phyloP scores from a whole-genome alignment of 352 stramenopile genomes.

The Aphanomyces euteiches region DNA sequence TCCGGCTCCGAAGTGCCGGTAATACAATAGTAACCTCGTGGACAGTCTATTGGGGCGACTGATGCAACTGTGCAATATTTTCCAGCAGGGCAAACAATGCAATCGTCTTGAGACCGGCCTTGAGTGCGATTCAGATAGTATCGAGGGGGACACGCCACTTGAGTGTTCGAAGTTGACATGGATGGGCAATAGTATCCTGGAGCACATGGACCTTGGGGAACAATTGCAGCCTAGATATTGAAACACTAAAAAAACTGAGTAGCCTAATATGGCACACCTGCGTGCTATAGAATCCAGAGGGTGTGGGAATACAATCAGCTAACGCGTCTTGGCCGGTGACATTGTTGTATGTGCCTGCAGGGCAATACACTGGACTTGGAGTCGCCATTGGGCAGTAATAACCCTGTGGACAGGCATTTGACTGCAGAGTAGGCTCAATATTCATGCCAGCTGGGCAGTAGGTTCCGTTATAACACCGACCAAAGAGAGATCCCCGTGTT shows the following conservation, averaged over 20 bases:
- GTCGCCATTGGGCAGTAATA: conserved; percentile 79
- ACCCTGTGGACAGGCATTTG: conserved; percentile 70
- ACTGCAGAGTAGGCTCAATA: conserved; percentile 61
- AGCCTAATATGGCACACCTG: conserved; percentile 25
- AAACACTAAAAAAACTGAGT: background rate
- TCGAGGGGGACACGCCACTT: conserved; percentile 69
- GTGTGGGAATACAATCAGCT: conserved; percentile 69
- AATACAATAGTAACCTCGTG: conserved; percentile 83
- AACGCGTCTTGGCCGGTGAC: conserved; percentile 67
- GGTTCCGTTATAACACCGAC: conserved; percentile 84
- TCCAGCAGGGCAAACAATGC: conserved; percentile 62
- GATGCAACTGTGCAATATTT: conserved; percentile 64
- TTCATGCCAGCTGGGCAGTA: conserved; percentile 71
- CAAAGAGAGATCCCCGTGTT: conserved; percentile 52
- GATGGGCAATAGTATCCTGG: conserved; percentile 37
- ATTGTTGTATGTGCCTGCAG: conserved; percentile 81
- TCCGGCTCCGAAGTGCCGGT: conserved; percentile 69
- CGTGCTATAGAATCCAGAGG: conserved; percentile 63
- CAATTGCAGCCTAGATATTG: conserved; percentile 39
- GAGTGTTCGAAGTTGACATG: conserved; percentile 40
- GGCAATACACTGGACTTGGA: conserved; percentile 63
- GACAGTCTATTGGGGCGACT: conserved; percentile 61
- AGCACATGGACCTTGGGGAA: conserved; percentile 53
- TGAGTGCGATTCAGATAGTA: conserved; percentile 70
- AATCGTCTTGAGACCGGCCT: conserved; percentile 66